Evolutionary conservation across 1,284 basidiomycete species (phyloP).

Genomic region (Pterula multifida): DNA sequence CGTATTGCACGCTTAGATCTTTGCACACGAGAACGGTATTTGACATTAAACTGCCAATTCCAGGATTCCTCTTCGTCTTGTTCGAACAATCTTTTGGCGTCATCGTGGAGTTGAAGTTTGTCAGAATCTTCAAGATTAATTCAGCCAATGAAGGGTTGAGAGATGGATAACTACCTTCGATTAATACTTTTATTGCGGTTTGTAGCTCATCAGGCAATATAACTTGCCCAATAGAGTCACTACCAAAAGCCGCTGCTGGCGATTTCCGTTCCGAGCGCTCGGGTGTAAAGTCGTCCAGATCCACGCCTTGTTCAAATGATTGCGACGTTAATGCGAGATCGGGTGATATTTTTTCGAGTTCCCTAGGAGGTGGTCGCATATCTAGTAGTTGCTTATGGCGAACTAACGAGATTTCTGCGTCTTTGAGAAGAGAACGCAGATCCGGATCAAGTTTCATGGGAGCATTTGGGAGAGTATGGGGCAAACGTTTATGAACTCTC

Average conservation of each 20-base stretch:
- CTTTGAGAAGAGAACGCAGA: constrained; percentile 43
- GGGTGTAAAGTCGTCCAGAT: neutral
- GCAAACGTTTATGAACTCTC: no score
- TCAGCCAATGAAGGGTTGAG: no score
- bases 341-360: constrained; percentile 40
- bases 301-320: constrained; percentile 10
- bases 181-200: constrained; percentile 41
- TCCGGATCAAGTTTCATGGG: constrained; percentile 53
- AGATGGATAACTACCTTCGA: constrained; percentile 42
- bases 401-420: constrained; percentile 52
- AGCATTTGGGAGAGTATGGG: constrained; percentile 20
- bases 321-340: constrained; percentile 17
- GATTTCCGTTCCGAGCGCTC: constrained; percentile 38
- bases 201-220: constrained; percentile 61
- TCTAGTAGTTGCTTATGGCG: constrained; percentile 19
- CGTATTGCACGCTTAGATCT: constrained; percentile 44
- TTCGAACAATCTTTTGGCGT: constrained; percentile 59
- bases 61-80: constrained; percentile 25
- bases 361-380: constrained; percentile 23
- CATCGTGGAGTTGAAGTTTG: constrained; percentile 49
- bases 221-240: constrained; percentile 55
- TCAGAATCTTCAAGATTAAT: constrained; percentile 36
- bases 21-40: constrained; percentile 49
- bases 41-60: constrained; percentile 39
- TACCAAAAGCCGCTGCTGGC: constrained; percentile 72